Percentiles rank a stretch among this genome's conserved stretches.
phyloP scores from a whole-genome alignment of 1,284 basidiomycete genomes.

The Ustilago shanxiensis region DNA sequence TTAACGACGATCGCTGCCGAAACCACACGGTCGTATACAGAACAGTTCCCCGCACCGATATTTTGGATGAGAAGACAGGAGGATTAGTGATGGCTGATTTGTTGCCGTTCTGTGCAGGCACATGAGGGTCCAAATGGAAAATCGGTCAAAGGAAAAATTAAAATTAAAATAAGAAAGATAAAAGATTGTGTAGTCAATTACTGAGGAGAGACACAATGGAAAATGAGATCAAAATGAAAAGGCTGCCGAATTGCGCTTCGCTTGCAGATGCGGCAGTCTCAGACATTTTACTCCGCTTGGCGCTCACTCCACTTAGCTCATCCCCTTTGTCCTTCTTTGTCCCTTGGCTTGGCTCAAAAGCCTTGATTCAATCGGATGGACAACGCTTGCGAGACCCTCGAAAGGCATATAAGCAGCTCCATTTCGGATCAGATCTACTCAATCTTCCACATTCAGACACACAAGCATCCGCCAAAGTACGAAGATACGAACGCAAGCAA shows the following conservation, averaged over 20 bases:
- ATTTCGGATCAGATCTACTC: background rate
- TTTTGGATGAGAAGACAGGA: background rate
- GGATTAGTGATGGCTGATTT: background rate
- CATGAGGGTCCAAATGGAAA: background rate
- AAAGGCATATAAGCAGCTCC: conserved; percentile 14
- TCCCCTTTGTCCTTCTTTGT: conserved; percentile 1
- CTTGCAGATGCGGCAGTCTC: conserved; percentile 2
- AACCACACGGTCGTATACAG: background rate
- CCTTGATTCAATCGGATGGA: conserved; percentile 2
- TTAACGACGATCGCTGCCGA: background rate
- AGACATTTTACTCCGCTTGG: conserved; percentile 18
- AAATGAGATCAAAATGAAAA: background rate
- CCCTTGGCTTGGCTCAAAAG: background rate
- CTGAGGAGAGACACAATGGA: too few species aligned
- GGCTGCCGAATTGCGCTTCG: conserved; percentile 10
- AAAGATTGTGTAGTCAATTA: too few species aligned
- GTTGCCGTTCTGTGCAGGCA: background rate
- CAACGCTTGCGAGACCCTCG: conserved; percentile 1
- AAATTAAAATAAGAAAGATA: background rate
- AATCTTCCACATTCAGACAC: too few species aligned
- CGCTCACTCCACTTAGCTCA: conserved; percentile 16
- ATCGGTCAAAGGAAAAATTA: background rate
- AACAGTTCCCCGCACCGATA: too few species aligned
- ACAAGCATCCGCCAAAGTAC: too few species aligned
- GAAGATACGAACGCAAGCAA: too few species aligned